Evolutionary conservation across 352 stramenopile species (phyloP).

Genomic region (Thraustochytrium striatum): DNA sequence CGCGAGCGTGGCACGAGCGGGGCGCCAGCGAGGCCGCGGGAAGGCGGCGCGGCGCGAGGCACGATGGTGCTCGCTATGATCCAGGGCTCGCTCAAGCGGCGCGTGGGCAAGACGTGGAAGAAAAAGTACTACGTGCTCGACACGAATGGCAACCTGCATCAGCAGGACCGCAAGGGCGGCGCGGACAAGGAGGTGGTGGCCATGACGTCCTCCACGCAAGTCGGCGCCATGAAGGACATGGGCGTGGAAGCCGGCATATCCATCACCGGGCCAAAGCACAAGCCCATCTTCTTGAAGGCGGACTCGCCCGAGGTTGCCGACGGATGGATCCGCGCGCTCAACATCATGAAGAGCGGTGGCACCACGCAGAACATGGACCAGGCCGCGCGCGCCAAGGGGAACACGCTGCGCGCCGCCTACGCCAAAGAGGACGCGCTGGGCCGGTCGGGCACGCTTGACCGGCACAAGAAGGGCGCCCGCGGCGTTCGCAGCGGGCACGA

Average conservation of each 20-base stretch:
- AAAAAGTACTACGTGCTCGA: slow-evolving; percentile 54
- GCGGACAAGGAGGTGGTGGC: slow-evolving; percentile 31
- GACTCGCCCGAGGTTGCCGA: slow-evolving; percentile 37
- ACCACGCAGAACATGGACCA: neutral
- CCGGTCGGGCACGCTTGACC: neutral
- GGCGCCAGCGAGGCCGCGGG: neutral
- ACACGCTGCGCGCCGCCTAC: neutral
- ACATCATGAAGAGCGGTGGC: slow-evolving; percentile 31
- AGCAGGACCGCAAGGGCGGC: slow-evolving; percentile 25
- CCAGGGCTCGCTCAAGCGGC: slow-evolving; percentile 46
- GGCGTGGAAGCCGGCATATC: slow-evolving; percentile 9
- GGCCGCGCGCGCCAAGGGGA: neutral
- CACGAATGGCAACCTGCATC: slow-evolving; percentile 25
- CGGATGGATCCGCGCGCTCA: slow-evolving; percentile 27
- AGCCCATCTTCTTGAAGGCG: slow-evolving; percentile 20
- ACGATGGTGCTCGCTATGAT: slow-evolving; percentile 25
- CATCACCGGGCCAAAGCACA: slow-evolving; percentile 14
- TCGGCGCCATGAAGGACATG: slow-evolving; percentile 12
- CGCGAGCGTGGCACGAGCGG: neutral
- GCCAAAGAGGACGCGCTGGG: slow-evolving; percentile 5
- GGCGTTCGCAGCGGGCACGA: neutral
- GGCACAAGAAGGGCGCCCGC: neutral
- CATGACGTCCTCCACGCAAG: slow-evolving; percentile 16
- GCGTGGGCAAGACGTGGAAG: slow-evolving; percentile 51
- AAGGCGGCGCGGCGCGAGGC: neutral